Percentiles rank a stretch among this genome's conserved stretches.
These are phyloP conservation scores for Cylindrodendrum hubeiense DNA, from an alignment of 2,329 filamentous ascomycete genomes.

Conservation along the genomic window DNA sequence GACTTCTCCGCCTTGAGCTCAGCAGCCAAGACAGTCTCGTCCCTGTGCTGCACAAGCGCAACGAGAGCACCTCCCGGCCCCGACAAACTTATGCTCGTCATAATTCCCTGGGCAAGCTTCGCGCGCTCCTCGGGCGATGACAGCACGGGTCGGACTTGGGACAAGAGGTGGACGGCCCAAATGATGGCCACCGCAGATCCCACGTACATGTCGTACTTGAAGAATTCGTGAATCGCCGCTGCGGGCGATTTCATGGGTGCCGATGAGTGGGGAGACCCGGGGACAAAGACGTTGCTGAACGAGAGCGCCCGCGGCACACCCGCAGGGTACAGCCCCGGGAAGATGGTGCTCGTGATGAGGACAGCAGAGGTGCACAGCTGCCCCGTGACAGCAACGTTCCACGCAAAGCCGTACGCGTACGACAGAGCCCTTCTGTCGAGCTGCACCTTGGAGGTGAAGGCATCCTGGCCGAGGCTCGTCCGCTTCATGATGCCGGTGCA, in stretches of 20 bases:
- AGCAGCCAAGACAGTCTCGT: slow-evolving; percentile 38
- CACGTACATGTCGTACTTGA: slow-evolving; percentile 42
- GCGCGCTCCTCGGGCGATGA: slow-evolving; percentile 32
- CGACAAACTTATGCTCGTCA: slow-evolving; percentile 36
- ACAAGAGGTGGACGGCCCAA: slow-evolving; percentile 34
- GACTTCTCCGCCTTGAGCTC: slow-evolving; percentile 41
- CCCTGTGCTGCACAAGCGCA: slow-evolving; percentile 43
- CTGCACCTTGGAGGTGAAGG: slow-evolving; percentile 25
- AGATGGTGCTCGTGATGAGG: slow-evolving; percentile 22
- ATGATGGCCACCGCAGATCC: slow-evolving; percentile 33
- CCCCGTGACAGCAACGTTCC: slow-evolving; percentile 39
- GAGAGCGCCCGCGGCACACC: slow-evolving; percentile 31
- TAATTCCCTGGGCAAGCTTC: slow-evolving; percentile 31
- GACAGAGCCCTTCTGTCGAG: slow-evolving; percentile 37
- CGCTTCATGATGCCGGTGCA: slow-evolving; percentile 37
- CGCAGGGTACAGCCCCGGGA: slow-evolving; percentile 32
- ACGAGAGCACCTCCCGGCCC: slow-evolving; percentile 39
- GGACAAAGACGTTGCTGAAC: slow-evolving; percentile 33
- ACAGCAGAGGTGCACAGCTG: slow-evolving; percentile 38
- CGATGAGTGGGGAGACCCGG: slow-evolving; percentile 32
- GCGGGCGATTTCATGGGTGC: slow-evolving; percentile 33
- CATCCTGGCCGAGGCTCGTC: slow-evolving; percentile 38
- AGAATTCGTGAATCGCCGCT: slow-evolving; percentile 35
- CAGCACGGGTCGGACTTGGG: slow-evolving; percentile 32
- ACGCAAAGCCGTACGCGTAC: slow-evolving; percentile 41